Conservation (phyloP, 129 eudicot species). For the Helianthus annuus region HanXRQr2.0-SUNRISE NC_035434.2:30379569-30380068, state of each 20-base stretch:
- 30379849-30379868: constrained; percentile 37
- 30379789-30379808: constrained; percentile 57
- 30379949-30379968: constrained; percentile 86
- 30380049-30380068: constrained; percentile 77
- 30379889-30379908: constrained; percentile 30
- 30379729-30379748: not conserved
- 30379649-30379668: not conserved
- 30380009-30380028: constrained; percentile 60
- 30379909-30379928: constrained; percentile 65
- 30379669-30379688: constrained; percentile 13
- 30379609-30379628: constrained; percentile 1
- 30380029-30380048: constrained; percentile 59
- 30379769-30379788: constrained; percentile 48
- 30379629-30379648: not conserved
- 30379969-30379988: constrained; percentile 85
- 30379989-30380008: constrained; percentile 71
- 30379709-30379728: not conserved
- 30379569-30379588: constrained; percentile 6
- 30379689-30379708: not conserved
- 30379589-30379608: not conserved
- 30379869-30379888: constrained; percentile 45
- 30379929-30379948: constrained; percentile 56
- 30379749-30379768: not conserved
- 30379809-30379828: constrained; percentile 40
- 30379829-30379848: constrained; percentile 47